Evolutionary conservation across 202 grass and related monocot genomes (phyloP).

Genomic region (Miscanthus sacchariflorus): DNA sequence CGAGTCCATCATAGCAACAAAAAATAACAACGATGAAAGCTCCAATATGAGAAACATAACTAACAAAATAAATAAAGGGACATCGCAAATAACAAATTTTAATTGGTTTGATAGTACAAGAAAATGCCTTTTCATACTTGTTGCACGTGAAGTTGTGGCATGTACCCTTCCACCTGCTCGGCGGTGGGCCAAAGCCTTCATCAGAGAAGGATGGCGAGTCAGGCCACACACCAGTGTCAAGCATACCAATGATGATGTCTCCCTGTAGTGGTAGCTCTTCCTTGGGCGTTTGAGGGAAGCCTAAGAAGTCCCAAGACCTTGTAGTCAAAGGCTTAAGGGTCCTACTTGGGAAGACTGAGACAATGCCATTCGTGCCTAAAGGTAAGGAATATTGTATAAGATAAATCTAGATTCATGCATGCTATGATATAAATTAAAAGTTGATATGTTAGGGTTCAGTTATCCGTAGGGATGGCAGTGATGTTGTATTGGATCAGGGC

Average conservation of each 20-base stretch:
- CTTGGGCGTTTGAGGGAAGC: slow-evolving; percentile 7
- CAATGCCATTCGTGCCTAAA: slow-evolving; percentile 25
- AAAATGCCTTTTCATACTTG: slow-evolving; percentile 1
- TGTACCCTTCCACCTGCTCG: slow-evolving; percentile 49
- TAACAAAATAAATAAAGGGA: not conserved
- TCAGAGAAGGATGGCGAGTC: slow-evolving; percentile 50
- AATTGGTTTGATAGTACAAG: not conserved
- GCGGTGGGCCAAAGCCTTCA: slow-evolving; percentile 47
- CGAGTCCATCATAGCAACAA: too few relatives aligned
- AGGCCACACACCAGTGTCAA: slow-evolving; percentile 58
- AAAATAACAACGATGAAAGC: too few relatives aligned
- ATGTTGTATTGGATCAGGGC: too few relatives aligned
- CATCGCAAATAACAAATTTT: not conserved
- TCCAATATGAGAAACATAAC: too few relatives aligned
- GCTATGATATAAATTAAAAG: not conserved
- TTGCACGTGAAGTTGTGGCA: slow-evolving; percentile 57
- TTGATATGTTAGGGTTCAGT: not conserved
- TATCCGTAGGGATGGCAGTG: not conserved
- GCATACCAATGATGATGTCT: slow-evolving; percentile 54
- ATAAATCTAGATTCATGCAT: not conserved
- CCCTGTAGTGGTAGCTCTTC: slow-evolving; percentile 21
- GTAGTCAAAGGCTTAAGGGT: slow-evolving; percentile 38
- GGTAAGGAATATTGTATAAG: not conserved
- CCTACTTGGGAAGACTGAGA: slow-evolving; percentile 51
- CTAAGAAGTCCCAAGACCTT: slow-evolving; percentile 63